These are phyloP conservation scores for Ogataea kodamae DNA, from an alignment of 805 yeast species.

Conservation along the genomic window DNA sequence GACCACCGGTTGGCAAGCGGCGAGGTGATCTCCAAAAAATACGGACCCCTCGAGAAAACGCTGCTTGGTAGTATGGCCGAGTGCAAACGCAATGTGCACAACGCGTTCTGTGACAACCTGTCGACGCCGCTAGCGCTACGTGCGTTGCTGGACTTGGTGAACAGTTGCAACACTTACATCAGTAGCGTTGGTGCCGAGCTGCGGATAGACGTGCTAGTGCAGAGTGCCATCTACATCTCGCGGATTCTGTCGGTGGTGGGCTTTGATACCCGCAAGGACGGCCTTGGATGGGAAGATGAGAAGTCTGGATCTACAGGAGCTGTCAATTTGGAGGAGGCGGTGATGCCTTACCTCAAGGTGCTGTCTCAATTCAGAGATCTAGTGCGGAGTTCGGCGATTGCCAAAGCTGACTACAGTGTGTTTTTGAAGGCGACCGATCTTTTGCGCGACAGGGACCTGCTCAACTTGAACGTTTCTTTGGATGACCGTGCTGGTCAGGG, in stretches of 20 bases:
- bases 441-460: slow-evolving; percentile 66
- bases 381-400: slow-evolving; percentile 72
- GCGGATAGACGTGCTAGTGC: slow-evolving; percentile 62
- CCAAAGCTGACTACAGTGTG: slow-evolving; percentile 45
- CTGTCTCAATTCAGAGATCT: slow-evolving; percentile 78
- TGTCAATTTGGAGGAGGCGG: slow-evolving; percentile 55
- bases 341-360: slow-evolving; percentile 76
- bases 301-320: slow-evolving; percentile 16
- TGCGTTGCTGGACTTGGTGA: slow-evolving; percentile 62
- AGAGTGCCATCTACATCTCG: slow-evolving; percentile 65
- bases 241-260: slow-evolving; percentile 72
- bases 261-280: slow-evolving; percentile 64
- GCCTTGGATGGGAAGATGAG: slow-evolving; percentile 74
- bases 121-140: slow-evolving; percentile 75
- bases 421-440: slow-evolving; percentile 71
- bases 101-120: slow-evolving; percentile 84
- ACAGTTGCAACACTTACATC: slow-evolving; percentile 70
- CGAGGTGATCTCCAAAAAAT: slow-evolving; percentile 57
- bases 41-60: slow-evolving; percentile 50
- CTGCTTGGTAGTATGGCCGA: slow-evolving; percentile 41
- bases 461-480: slow-evolving; percentile 74
- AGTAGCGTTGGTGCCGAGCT: slow-evolving; percentile 47
- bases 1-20: slow-evolving; percentile 48
- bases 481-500: slow-evolving; percentile 82
- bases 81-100: slow-evolving; percentile 61